Evolutionary conservation across 2,329 filamentous ascomycete species (phyloP).

Genomic region (Ophiostoma montium): DNA sequence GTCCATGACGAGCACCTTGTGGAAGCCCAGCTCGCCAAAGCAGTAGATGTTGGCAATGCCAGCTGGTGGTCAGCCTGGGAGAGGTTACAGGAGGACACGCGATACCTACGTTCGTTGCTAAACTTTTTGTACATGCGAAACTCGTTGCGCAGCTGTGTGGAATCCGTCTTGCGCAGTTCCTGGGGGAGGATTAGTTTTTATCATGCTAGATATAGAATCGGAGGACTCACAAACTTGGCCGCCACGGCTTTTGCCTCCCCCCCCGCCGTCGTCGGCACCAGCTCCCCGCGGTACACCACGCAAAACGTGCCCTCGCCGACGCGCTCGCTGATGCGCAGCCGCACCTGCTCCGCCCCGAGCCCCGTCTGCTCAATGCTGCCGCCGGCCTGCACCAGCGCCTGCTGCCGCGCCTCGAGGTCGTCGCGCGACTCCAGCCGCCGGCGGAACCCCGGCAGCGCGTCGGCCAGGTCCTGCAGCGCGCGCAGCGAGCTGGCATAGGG

Average conservation of each 20-base stretch:
- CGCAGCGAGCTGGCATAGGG: conserved; percentile 3
- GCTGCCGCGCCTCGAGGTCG: conserved; percentile 67
- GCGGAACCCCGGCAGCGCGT: background rate
- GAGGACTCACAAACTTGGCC: conserved; percentile 12
- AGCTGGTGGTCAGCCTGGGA: background rate
- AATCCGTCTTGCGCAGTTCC: conserved; percentile 13
- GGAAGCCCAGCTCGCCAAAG: conserved; percentile 13
- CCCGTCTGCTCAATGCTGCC: conserved; percentile 6
- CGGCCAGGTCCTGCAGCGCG: conserved; percentile 9
- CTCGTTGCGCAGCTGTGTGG: conserved; percentile 13
- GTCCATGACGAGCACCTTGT: conserved; percentile 14
- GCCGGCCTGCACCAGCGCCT: background rate
- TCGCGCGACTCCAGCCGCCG: conserved; percentile 57
- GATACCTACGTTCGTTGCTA: conserved; percentile 4
- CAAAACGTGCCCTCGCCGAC: conserved; percentile 14
- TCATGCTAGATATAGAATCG: too few species aligned
- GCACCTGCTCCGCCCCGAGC: conserved; percentile 3
- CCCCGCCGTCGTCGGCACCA: background rate
- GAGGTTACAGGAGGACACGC: background rate
- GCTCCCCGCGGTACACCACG: conserved; percentile 11
- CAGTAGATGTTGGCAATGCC: conserved; percentile 11
- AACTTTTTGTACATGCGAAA: conserved; percentile 14
- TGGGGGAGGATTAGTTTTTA: too few species aligned
- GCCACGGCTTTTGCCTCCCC: conserved; percentile 2
- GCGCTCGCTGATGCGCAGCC: conserved; percentile 8